Conservation (phyloP, 805 yeast species). For the Saccharomyces mikatae region DNA sequence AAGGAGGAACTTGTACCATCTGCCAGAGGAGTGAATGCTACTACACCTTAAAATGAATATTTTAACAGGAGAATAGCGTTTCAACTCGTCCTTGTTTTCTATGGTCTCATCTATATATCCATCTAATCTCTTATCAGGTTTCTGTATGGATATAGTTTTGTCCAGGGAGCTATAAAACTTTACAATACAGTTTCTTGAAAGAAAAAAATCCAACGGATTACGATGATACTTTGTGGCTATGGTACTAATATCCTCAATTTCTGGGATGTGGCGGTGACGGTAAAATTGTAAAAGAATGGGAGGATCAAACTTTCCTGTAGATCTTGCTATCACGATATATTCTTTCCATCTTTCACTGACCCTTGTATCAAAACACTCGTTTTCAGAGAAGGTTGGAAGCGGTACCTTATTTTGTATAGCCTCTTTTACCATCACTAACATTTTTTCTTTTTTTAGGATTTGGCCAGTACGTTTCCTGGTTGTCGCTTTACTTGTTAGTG, state of each 20-base stretch:
- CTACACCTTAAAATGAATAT: slow-evolving; percentile 52
- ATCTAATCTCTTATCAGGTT: slow-evolving; percentile 8
- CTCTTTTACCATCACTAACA: slow-evolving; percentile 56
- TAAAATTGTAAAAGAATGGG: slow-evolving; percentile 63
- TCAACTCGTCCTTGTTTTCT: slow-evolving; percentile 4
- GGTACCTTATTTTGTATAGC: slow-evolving; percentile 24
- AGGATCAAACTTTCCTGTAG: slow-evolving; percentile 41
- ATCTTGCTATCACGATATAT: slow-evolving; percentile 61
- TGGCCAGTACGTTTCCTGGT: slow-evolving; percentile 40
- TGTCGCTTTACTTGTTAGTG: background rate
- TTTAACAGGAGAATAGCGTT: slow-evolving; percentile 13
- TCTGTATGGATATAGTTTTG: slow-evolving; percentile 43
- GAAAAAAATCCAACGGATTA: slow-evolving; percentile 25
- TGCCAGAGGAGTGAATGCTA: slow-evolving; percentile 44
- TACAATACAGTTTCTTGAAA: slow-evolving; percentile 32
- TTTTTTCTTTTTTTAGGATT: slow-evolving; percentile 55
- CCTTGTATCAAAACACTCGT: slow-evolving; percentile 45
- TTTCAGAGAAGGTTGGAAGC: slow-evolving; percentile 38
- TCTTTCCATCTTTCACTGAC: slow-evolving; percentile 74
- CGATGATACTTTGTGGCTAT: slow-evolving; percentile 6
- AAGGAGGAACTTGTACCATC: slow-evolving; percentile 57
- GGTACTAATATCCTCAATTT: background rate
- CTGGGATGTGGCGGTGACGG: slow-evolving; percentile 35
- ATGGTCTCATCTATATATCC: slow-evolving; percentile 6
- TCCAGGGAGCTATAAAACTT: slow-evolving; percentile 60